Conservation (phyloP, 73 alveolate species). For the Durusdinium trenchii region DNA sequence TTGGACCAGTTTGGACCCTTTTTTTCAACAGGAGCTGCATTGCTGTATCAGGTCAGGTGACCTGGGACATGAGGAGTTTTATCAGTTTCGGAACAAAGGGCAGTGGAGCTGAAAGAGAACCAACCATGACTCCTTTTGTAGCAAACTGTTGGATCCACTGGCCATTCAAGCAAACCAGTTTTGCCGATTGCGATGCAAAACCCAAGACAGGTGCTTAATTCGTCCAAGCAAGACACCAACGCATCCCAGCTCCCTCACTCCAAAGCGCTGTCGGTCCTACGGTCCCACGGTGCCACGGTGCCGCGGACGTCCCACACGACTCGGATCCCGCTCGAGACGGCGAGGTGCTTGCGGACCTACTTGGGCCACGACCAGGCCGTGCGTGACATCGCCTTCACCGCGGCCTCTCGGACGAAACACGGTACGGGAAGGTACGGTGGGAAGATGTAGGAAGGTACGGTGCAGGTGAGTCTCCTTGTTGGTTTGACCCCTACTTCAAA, state of each 20-base stretch:
- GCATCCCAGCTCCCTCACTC: no score
- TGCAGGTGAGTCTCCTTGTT: no score
- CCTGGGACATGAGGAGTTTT: no score
- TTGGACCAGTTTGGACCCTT: background rate
- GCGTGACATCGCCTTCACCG: conserved; percentile 98
- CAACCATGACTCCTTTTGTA: no score
- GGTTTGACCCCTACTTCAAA: no score
- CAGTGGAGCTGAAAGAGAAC: no score
- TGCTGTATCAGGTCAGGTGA: no score
- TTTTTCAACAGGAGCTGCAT: background rate
- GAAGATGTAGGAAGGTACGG: no score
- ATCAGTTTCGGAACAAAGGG: no score
- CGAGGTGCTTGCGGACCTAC: conserved; percentile 97
- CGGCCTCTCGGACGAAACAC: conserved; percentile 9
- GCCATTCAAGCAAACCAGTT: background rate
- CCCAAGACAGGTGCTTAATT: background rate
- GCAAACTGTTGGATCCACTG: background rate
- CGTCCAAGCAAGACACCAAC: background rate
- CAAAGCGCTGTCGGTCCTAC: no score
- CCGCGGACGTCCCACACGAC: background rate
- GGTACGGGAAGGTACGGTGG: no score
- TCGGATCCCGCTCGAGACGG: background rate
- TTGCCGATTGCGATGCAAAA: background rate
- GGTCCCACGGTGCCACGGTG: no score
- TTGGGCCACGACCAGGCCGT: conserved; percentile 99